phyloP scores from a whole-genome alignment of 495 filamentous ascomycete species.

The Aspergillus indologenus region DNA sequence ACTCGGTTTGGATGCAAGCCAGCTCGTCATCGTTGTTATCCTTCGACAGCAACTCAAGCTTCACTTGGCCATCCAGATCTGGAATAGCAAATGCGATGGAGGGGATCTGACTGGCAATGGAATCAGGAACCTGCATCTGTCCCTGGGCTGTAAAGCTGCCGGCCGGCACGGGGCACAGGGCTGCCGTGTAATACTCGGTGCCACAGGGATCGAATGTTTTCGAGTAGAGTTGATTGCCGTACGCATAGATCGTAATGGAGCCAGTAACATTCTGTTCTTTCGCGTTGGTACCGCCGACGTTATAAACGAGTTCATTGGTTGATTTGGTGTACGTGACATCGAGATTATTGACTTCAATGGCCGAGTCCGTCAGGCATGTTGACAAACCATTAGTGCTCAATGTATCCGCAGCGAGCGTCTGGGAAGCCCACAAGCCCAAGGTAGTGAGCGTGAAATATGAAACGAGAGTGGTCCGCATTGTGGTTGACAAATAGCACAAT shows the following conservation, averaged over 20 bases:
- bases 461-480: constrained; percentile 25
- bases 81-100: constrained; percentile 88
- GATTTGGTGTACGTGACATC: constrained; percentile 76
- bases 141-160: constrained; percentile 74
- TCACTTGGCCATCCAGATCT: constrained; percentile 85
- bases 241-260: constrained; percentile 74
- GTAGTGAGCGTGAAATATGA: constrained; percentile 23
- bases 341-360: constrained; percentile 69
- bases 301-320: constrained; percentile 70
- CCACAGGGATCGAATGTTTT: constrained; percentile 83
- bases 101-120: constrained; percentile 74
- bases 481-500: background rate
- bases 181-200: constrained; percentile 54
- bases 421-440: constrained; percentile 39
- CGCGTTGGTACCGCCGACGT: constrained; percentile 74
- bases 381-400: constrained; percentile 78
- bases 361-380: constrained; percentile 63
- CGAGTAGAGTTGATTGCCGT: constrained; percentile 77
- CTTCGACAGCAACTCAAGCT: constrained; percentile 65
- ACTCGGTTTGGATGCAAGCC: constrained; percentile 78
- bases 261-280: constrained; percentile 79
- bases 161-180: constrained; percentile 80
- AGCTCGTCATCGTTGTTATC: constrained; percentile 54
- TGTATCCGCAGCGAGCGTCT: constrained; percentile 59
- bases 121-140: constrained; percentile 60